Percentiles rank a stretch among this genome's conserved stretches.
These are phyloP conservation scores for Stachybotrys chlorohalonatus DNA, from an alignment of 2,329 filamentous ascomycete species.

Conservation along the genomic window DNA sequence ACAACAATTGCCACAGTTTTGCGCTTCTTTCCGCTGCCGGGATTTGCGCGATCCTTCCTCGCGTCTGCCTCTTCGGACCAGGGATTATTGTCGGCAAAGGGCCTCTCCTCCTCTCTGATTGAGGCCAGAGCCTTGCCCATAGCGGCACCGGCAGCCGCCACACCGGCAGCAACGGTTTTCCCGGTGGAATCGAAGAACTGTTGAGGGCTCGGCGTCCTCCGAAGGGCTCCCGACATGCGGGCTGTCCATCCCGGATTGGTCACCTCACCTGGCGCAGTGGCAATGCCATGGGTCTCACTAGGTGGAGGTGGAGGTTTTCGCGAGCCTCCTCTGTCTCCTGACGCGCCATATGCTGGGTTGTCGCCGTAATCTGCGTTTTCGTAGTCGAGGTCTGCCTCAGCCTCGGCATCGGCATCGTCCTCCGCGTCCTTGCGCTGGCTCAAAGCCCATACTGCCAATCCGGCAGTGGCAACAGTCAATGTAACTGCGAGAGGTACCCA, in stretches of 20 bases:
- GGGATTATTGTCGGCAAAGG: constrained; percentile 76
- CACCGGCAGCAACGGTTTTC: constrained; percentile 69
- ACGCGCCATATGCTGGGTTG: constrained; percentile 39
- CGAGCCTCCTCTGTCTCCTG: constrained; percentile 21
- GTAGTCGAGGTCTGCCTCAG: constrained; percentile 39
- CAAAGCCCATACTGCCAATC: constrained; percentile 87
- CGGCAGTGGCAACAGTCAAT: constrained; percentile 77
- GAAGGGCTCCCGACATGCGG: constrained; percentile 71
- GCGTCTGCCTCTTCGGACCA: constrained; percentile 88
- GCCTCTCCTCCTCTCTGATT: constrained; percentile 76
- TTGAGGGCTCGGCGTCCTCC: constrained; percentile 77
- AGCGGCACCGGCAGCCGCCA: constrained; percentile 73
- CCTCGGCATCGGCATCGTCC: constrained; percentile 47
- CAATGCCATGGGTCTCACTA: constrained; percentile 33
- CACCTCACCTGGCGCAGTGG: constrained; percentile 16
- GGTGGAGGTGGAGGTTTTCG: constrained; percentile 28
- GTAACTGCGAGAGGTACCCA: constrained; percentile 86
- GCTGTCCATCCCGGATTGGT: constrained; percentile 54
- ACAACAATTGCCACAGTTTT: constrained; percentile 85
- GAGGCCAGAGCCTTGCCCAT: constrained; percentile 75
- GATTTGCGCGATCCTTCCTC: constrained; percentile 37
- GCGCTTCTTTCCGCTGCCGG: constrained; percentile 33
- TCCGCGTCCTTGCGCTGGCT: constrained; percentile 74
- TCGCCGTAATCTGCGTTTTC: constrained; percentile 42
- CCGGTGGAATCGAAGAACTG: constrained; percentile 80